phyloP scores from a whole-genome alignment of 148 eudicot genomes.

The Amaranthus palmeri region DNA sequence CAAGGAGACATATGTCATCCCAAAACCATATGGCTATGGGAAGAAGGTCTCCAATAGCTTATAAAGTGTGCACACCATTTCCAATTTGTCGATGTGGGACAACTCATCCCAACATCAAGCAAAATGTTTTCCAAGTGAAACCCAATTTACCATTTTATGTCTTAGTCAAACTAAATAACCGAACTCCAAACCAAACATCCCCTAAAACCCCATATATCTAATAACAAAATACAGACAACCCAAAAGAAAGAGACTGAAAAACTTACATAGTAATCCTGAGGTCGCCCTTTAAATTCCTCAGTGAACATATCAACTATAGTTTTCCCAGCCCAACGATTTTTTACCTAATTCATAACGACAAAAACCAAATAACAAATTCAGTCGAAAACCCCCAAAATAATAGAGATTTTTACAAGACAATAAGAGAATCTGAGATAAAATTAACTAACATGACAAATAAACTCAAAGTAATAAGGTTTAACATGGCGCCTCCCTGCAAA shows the following conservation, averaged over 20 bases:
- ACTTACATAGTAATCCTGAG: slow-evolving; percentile 79
- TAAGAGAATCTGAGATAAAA: not conserved
- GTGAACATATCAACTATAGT: slow-evolving; percentile 83
- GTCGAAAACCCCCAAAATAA: not conserved
- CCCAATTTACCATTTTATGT: no score
- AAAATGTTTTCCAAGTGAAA: no score
- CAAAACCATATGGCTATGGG: no score
- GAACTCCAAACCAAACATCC: no score
- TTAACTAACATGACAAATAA: slow-evolving; percentile 76
- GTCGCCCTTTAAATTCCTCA: slow-evolving; percentile 86
- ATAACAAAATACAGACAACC: not conserved
- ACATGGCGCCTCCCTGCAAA: slow-evolving; percentile 79
- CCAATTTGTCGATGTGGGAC: no score
- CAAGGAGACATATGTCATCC: no score
- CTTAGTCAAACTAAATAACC: no score
- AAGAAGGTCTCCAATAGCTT: no score
- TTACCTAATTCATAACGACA: slow-evolving; percentile 22
- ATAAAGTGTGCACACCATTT: no score
- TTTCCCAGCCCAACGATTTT: slow-evolving; percentile 90
- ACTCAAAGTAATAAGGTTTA: slow-evolving; percentile 92
- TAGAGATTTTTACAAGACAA: no score
- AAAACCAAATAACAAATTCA: slow-evolving; percentile 5
- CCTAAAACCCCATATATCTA: not conserved
- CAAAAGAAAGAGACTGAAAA: not conserved
- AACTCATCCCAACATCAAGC: no score